phyloP scores from a whole-genome alignment of 495 filamentous ascomycete genomes.

The Baudoinia panamericana region DNA sequence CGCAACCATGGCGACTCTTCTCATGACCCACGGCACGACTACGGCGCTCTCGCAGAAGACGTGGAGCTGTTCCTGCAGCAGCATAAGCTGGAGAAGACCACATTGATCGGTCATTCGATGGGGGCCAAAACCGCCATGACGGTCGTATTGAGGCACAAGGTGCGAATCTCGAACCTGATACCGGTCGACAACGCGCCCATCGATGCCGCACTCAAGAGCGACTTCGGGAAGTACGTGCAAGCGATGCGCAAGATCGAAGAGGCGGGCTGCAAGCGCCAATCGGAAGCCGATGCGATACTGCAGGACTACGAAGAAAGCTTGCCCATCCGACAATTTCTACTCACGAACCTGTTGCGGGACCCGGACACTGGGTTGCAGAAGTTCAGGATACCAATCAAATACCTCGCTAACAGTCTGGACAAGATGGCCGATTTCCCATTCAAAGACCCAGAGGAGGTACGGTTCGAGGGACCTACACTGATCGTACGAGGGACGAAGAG shows the following conservation, averaged over 20 bases:
- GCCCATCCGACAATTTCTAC: slow-evolving; percentile 75
- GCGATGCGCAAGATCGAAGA: slow-evolving; percentile 77
- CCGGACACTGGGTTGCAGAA: slow-evolving; percentile 34
- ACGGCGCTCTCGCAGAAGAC: slow-evolving; percentile 74
- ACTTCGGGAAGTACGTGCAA: slow-evolving; percentile 69
- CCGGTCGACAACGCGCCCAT: slow-evolving; percentile 89
- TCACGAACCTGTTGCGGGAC: slow-evolving; percentile 65
- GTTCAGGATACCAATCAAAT: slow-evolving; percentile 49
- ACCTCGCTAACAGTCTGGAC: slow-evolving; percentile 43
- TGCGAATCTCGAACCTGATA: slow-evolving; percentile 53
- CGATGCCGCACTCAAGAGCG: slow-evolving; percentile 55
- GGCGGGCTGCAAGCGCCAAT: slow-evolving; percentile 47
- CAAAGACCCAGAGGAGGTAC: slow-evolving; percentile 43
- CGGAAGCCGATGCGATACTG: slow-evolving; percentile 71
- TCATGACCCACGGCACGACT: slow-evolving; percentile 66
- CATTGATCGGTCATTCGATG: slow-evolving; percentile 94
- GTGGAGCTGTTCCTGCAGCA: slow-evolving; percentile 66
- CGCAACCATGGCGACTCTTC: slow-evolving; percentile 90
- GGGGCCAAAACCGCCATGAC: slow-evolving; percentile 93
- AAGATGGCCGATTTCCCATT: slow-evolving; percentile 81
- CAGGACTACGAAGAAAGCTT: slow-evolving; percentile 61
- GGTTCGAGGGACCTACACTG: slow-evolving; percentile 65
- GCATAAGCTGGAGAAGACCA: slow-evolving; percentile 54
- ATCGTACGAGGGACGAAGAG: slow-evolving; percentile 76
- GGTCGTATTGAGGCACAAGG: slow-evolving; percentile 56